These are phyloP conservation scores for Calycina herbarum DNA, from an alignment of 2,329 filamentous ascomycete species.

Conservation along the genomic window DNA sequence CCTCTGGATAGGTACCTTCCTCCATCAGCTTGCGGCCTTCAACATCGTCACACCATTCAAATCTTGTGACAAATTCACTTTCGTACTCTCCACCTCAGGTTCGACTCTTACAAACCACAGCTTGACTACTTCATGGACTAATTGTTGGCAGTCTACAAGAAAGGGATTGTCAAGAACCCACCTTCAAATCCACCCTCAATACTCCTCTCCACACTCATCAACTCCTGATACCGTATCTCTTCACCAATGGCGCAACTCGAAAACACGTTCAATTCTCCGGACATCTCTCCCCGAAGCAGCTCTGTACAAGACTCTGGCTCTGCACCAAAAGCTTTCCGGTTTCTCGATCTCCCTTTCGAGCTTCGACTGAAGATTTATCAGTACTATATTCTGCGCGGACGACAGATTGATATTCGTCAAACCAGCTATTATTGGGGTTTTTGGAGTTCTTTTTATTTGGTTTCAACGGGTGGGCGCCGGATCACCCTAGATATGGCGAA, in stretches of 20 bases:
- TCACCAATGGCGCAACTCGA: background rate
- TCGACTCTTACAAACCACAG: too few relatives aligned
- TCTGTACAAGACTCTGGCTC: background rate
- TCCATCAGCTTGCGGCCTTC: too few relatives aligned
- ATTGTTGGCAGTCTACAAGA: too few relatives aligned
- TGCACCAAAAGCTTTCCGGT: background rate
- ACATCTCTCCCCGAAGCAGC: background rate
- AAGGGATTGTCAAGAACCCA: too few relatives aligned
- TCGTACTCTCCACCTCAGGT: too few relatives aligned
- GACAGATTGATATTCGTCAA: background rate
- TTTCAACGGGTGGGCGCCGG: background rate
- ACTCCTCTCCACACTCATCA: too few relatives aligned
- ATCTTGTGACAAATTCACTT: too few relatives aligned
- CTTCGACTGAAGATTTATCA: slow-evolving; percentile 16
- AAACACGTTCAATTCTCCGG: background rate
- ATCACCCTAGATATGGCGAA: background rate
- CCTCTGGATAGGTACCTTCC: too few relatives aligned
- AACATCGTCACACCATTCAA: too few relatives aligned
- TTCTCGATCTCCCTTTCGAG: slow-evolving; percentile 13
- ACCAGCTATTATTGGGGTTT: background rate
- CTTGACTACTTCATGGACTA: too few relatives aligned
- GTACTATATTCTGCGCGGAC: slow-evolving; percentile 13
- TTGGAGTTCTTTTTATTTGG: background rate
- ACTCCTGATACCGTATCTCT: background rate
- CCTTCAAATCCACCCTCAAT: too few relatives aligned